These are phyloP conservation scores for Backusella macrospora DNA, from an alignment of 192 early-diverging fungal species.

Conservation along the genomic window DNA sequence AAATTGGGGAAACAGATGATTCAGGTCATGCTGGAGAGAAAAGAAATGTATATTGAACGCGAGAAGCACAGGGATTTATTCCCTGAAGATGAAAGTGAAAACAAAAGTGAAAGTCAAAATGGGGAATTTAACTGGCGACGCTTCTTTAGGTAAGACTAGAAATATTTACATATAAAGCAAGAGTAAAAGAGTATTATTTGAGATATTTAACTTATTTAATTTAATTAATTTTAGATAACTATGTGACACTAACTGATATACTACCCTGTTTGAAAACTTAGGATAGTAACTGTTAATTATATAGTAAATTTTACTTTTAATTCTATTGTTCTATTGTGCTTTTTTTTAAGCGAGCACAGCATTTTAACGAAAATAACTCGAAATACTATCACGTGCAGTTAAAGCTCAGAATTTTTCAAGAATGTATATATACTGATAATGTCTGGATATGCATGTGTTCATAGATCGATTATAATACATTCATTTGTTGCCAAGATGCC, in stretches of 20 bases:
- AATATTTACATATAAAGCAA: not conserved
- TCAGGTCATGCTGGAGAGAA: constrained; percentile 23
- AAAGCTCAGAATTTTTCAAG: too few relatives aligned
- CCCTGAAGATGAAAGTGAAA: not conserved
- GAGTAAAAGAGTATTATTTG: not conserved
- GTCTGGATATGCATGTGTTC: too few relatives aligned
- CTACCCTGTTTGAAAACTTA: not conserved
- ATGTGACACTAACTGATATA: not conserved
- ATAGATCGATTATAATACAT: too few relatives aligned
- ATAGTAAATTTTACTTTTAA: not conserved
- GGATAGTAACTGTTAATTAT: not conserved
- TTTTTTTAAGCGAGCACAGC: not conserved
- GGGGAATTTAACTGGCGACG: not conserved
- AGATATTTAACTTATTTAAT: not conserved
- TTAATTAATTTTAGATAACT: not conserved
- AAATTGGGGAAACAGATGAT: constrained; percentile 24
- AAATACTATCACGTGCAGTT: too few relatives aligned
- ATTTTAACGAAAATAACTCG: too few relatives aligned
- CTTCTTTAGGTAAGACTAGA: not conserved
- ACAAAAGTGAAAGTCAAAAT: not conserved
- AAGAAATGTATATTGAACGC: constrained; percentile 37
- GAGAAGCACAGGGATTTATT: constrained; percentile 26
- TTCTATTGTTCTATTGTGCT: not conserved
- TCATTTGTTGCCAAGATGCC: too few relatives aligned
- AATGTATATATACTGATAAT: too few relatives aligned